These are phyloP conservation scores for Spathaspora boniae DNA, from an alignment of 805 yeast species.

Conservation along the genomic window DNA sequence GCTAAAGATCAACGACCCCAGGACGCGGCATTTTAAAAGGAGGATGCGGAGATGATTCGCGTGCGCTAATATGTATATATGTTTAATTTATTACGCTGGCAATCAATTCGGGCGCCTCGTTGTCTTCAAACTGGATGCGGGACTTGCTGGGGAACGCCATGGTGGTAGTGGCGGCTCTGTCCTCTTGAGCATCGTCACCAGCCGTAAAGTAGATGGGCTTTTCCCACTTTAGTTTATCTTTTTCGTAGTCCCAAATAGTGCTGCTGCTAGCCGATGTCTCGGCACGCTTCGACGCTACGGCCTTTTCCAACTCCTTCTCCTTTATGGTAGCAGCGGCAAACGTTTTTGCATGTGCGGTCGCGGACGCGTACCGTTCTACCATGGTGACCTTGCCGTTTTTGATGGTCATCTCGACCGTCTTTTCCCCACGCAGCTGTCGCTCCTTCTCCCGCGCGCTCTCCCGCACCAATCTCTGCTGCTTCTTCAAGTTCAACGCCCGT, in stretches of 20 bases:
- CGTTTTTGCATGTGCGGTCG: slow-evolving; percentile 9
- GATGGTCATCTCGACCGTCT: slow-evolving; percentile 73
- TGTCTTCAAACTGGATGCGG: slow-evolving; percentile 24
- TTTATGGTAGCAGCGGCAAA: slow-evolving; percentile 31
- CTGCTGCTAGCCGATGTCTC: slow-evolving; percentile 34
- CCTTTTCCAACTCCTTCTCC: slow-evolving; percentile 35
- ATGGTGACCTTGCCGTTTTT: slow-evolving; percentile 75
- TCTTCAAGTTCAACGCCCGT: slow-evolving; percentile 80
- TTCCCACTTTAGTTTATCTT: slow-evolving; percentile 53
- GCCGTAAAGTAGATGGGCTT: slow-evolving; percentile 43
- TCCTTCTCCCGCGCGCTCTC: slow-evolving; percentile 59
- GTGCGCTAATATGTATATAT: background rate
- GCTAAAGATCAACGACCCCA: slow-evolving; percentile 48
- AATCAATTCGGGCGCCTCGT: slow-evolving; percentile 19
- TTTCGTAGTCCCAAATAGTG: slow-evolving; percentile 54
- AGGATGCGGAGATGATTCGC: slow-evolving; percentile 28
- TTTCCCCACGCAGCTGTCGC: slow-evolving; percentile 69
- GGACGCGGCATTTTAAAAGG: slow-evolving; percentile 39
- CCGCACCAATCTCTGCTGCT: slow-evolving; percentile 73
- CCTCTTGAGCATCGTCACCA: background rate
- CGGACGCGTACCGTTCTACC: slow-evolving; percentile 39
- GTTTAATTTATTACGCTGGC: slow-evolving; percentile 12
- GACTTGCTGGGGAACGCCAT: slow-evolving; percentile 6
- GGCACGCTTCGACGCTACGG: slow-evolving; percentile 21
- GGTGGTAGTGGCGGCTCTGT: background rate